Evolutionary conservation across 352 stramenopile species (phyloP).

Genomic region (Pythium phragmitis): DNA sequence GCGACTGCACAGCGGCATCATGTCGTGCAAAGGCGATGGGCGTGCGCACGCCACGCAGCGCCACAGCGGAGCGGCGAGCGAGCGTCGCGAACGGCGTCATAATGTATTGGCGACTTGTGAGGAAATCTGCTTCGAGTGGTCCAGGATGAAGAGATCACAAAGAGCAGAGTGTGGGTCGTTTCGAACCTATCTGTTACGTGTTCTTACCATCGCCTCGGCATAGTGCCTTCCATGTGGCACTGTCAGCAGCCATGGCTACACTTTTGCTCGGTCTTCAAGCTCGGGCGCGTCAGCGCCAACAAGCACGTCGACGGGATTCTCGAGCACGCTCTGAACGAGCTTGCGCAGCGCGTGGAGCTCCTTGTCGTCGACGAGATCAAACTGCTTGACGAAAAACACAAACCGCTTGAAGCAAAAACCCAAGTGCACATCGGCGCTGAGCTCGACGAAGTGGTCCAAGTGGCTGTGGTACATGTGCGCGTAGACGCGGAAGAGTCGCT

Average conservation of each 20-base stretch:
- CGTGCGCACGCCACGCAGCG: slow-evolving; percentile 4
- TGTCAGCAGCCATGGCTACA: slow-evolving; percentile 16
- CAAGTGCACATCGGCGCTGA: slow-evolving; percentile 92
- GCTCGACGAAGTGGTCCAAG: slow-evolving; percentile 87
- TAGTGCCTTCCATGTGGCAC: neutral
- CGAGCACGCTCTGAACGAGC: slow-evolving; percentile 65
- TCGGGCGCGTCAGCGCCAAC: slow-evolving; percentile 1
- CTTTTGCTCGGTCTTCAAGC: neutral
- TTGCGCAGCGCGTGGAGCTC: slow-evolving; percentile 94
- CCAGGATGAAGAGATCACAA: neutral
- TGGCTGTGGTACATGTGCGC: slow-evolving; percentile 97
- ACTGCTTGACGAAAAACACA: slow-evolving; percentile 94
- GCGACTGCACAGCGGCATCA: neutral
- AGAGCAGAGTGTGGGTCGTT: slow-evolving; percentile 5
- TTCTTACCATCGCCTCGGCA: neutral
- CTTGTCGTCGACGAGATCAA: slow-evolving; percentile 91
- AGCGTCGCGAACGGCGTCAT: slow-evolving; percentile 21
- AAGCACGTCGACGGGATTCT: slow-evolving; percentile 7
- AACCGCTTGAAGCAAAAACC: slow-evolving; percentile 98
- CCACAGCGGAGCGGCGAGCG: slow-evolving; percentile 19
- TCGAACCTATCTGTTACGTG: slow-evolving; percentile 1
- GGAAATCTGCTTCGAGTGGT: neutral
- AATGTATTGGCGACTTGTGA: no score
- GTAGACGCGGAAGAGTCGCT: slow-evolving; percentile 96
- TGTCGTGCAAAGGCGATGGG: slow-evolving; percentile 6